A percentile compares a stretch with the other conserved stretches of the same genome.
Conservation (phyloP, 176 grass and related monocot genomes). For the Lolium rigidum region DNA sequence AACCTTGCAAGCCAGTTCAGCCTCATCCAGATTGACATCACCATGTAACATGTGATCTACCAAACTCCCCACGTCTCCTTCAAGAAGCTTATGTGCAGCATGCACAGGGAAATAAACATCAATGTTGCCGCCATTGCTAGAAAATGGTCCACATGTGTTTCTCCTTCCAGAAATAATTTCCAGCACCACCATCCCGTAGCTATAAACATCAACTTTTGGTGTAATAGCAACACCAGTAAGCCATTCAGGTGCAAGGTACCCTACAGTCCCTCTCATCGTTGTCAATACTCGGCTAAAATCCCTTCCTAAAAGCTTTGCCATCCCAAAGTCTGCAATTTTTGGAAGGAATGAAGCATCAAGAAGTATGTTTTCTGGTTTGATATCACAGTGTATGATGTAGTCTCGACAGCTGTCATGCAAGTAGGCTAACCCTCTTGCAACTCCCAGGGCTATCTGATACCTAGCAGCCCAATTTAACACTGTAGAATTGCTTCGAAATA, state of each 20-base stretch:
- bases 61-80: constrained; percentile 34
- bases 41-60: constrained; percentile 30
- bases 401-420: constrained; percentile 60
- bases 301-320: constrained; percentile 49
- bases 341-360: constrained; percentile 15
- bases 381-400: constrained; percentile 50
- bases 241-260: constrained; percentile 52
- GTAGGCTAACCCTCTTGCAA: constrained; percentile 60
- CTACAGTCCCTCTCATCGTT: constrained; percentile 45
- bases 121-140: background rate
- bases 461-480: constrained; percentile 47
- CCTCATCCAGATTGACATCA: constrained; percentile 31
- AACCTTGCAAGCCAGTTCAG: constrained; percentile 37
- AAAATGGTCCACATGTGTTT: background rate
- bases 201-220: constrained; percentile 46
- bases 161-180: constrained; percentile 46
- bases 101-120: constrained; percentile 40
- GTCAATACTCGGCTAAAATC: constrained; percentile 42
- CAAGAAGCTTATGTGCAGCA: constrained; percentile 13
- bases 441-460: constrained; percentile 56
- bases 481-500: constrained; percentile 28
- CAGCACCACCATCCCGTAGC: constrained; percentile 42
- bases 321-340: constrained; percentile 52
- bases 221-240: constrained; percentile 32
- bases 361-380: constrained; percentile 46